Percentiles rank a stretch among this genome's conserved stretches.
Conservation (phyloP, 1,284 basidiomycete species). For the Naganishia liquefaciens region DNA sequence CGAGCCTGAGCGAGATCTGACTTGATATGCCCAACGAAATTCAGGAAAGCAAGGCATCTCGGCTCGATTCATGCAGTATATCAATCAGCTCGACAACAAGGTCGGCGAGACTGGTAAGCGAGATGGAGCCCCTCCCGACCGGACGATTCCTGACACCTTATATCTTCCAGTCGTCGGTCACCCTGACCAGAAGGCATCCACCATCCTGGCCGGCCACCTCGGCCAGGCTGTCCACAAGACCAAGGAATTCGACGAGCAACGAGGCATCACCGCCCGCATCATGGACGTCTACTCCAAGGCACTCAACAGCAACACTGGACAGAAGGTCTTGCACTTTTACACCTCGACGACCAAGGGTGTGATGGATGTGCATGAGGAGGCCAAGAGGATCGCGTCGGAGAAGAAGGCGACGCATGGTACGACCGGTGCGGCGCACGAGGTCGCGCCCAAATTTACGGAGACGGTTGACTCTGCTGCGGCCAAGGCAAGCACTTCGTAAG, state of each 20-base stretch:
- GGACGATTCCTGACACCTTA: neutral
- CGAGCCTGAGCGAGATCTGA: too few relatives aligned
- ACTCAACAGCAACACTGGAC: conserved; percentile 71
- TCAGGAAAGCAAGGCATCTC: conserved; percentile 84
- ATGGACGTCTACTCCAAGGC: conserved; percentile 76
- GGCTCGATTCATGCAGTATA: conserved; percentile 73
- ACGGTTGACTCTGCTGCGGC: conserved; percentile 24
- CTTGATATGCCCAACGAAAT: neutral
- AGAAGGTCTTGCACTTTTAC: conserved; percentile 62
- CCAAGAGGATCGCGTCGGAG: conserved; percentile 54
- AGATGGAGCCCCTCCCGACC: neutral
- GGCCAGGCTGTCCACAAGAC: conserved; percentile 65
- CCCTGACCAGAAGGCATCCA: conserved; percentile 64
- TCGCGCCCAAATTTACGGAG: conserved; percentile 26
- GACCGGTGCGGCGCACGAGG: conserved; percentile 28
- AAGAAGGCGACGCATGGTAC: conserved; percentile 30
- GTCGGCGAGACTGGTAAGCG: conserved; percentile 64
- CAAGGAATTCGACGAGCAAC: conserved; percentile 74
- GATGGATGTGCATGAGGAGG: conserved; percentile 60
- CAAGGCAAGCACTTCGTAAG: conserved; percentile 12
- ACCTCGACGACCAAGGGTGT: conserved; percentile 72
- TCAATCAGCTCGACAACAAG: conserved; percentile 67
- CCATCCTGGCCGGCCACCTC: conserved; percentile 62
- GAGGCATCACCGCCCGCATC: conserved; percentile 69
- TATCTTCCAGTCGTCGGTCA: conserved; percentile 42